phyloP scores from a whole-genome alignment of 768 basidiomycete species.

The Podaxis rugospora region DNA sequence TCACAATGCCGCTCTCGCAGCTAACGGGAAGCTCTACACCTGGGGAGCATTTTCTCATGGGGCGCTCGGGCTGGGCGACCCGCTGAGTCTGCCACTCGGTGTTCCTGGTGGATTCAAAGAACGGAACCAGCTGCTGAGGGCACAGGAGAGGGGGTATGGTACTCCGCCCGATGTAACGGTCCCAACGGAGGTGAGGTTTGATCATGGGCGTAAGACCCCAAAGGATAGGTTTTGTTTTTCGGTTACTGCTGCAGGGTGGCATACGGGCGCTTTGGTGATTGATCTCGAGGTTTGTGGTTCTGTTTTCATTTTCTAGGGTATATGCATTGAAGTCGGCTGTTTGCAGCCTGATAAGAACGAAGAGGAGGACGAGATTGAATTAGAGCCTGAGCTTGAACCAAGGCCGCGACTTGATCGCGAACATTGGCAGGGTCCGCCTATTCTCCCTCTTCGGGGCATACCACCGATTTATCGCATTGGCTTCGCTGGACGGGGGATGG shows the following conservation, averaged over 20 bases:
- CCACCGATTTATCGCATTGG: conserved; percentile 44
- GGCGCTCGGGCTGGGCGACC: conserved; percentile 85
- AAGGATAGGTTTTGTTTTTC: conserved; percentile 73
- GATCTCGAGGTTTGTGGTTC: conserved; percentile 61
- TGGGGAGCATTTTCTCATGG: conserved; percentile 79
- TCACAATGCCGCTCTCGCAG: conserved; percentile 83
- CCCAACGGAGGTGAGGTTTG: conserved; percentile 74
- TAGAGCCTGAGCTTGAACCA: conserved; percentile 7
- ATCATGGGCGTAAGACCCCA: conserved; percentile 43
- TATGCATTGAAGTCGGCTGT: conserved; percentile 14
- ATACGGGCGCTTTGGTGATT: conserved; percentile 84
- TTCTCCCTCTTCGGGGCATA: conserved; percentile 24
- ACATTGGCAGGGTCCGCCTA: conserved; percentile 20
- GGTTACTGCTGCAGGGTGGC: conserved; percentile 86
- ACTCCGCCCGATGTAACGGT: conserved; percentile 42
- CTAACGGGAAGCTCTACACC: conserved; percentile 68
- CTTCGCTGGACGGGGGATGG: conserved; percentile 48
- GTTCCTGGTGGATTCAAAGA: conserved; percentile 55
- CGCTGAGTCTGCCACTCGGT: conserved; percentile 45
- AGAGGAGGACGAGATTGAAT: conserved; percentile 27
- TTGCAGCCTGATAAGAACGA: conserved; percentile 30
- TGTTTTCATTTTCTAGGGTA: background rate
- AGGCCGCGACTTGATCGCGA: background rate
- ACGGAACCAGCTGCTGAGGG: conserved; percentile 27
- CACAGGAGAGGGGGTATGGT: conserved; percentile 23